Base-by-base conservation (phyloP, 176 grass and related monocot species). In the Leersia perrieri region DNA sequence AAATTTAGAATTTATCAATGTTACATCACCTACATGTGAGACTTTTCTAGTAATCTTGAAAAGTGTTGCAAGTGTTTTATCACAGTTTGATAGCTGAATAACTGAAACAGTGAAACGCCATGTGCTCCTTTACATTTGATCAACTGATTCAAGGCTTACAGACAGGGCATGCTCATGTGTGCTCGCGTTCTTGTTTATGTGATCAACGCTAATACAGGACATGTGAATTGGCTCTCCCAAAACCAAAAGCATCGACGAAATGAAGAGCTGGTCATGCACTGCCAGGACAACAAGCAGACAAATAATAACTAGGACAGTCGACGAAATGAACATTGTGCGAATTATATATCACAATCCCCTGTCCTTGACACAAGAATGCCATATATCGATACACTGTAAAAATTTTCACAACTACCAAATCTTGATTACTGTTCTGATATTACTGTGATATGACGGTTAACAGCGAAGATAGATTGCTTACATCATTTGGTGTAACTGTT, bases 401-500 rank as follows among this genome's bases (percentile, higher is more conserved):
- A 31, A 26, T 13, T 66, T 8, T 47, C 25, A 44, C 42, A 28
- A 58, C n/a, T 20, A 63, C 60, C 14, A 76, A 61, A 62, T 76
- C 44, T 42, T 66, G 49, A 20, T 30, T 83, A 26, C 66, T 74
- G 63, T 83, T 18, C 66, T 74, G 63, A 39, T 33, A 68, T 57
- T 55, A 11, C 53, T 39, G 40, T 28, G n/a, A 7, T 26, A 20
- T 1, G 5, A 22, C 29, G 45, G 41, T 53, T 67, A 47, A 47
- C 39, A 45, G 30, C 2, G 33, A 74, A 66, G 32, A 7, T 67
- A 80, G 15, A 31, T 25, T 32, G 36, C 75, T 61, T 20, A 66
- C n/a, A 75, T 74, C 77, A 87, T 61, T 51, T 69, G 70, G 27
- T 40, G 32, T 33, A 9, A 18, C 60, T 80, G 9, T 34, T 86